These are phyloP conservation scores for Acanthochlamys bracteata DNA, from an alignment of 106 monocot genomes.

Conservation along the genomic window DNA sequence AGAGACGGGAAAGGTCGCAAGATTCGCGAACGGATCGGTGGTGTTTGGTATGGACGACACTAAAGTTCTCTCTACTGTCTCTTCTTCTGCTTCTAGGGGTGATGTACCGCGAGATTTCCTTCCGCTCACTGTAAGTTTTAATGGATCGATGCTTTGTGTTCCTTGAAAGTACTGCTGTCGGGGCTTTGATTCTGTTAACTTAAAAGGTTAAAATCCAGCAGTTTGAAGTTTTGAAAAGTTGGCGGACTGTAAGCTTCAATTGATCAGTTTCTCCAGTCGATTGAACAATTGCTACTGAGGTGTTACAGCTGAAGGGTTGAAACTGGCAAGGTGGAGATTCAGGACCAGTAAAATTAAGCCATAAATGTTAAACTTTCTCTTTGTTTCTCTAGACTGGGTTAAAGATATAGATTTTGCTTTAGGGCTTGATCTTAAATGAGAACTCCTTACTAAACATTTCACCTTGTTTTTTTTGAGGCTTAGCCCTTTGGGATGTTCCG, in stretches of 20 bases:
- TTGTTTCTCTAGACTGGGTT: too few relatives aligned
- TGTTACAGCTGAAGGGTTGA: too few relatives aligned
- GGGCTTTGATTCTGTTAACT: neutral
- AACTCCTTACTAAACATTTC: too few relatives aligned
- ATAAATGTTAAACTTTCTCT: too few relatives aligned
- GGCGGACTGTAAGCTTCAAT: neutral
- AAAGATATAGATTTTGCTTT: too few relatives aligned
- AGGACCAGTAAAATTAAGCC: too few relatives aligned
- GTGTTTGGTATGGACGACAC: conserved; percentile 72
- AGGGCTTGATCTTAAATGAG: too few relatives aligned
- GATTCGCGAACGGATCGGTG: conserved; percentile 81
- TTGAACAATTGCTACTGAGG: too few relatives aligned
- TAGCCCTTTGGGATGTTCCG: too few relatives aligned
- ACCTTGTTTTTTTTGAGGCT: too few relatives aligned
- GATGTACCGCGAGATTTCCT: conserved; percentile 65
- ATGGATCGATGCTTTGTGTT: neutral
- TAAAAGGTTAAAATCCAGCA: neutral
- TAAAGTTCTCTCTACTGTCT: conserved; percentile 67
- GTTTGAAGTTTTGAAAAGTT: neutral
- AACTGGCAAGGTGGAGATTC: too few relatives aligned
- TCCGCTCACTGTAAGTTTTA: conserved; percentile 70
- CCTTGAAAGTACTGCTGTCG: neutral
- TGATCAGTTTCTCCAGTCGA: neutral
- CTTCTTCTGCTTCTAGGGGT: conserved; percentile 32
- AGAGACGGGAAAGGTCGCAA: conserved; percentile 82